A percentile compares a stretch with the other conserved stretches of the same genome.
These are phyloP conservation scores for Debaryomycetaceae sp. DNA, from an alignment of 1,139 yeast species.

Conservation along the genomic window DNA sequence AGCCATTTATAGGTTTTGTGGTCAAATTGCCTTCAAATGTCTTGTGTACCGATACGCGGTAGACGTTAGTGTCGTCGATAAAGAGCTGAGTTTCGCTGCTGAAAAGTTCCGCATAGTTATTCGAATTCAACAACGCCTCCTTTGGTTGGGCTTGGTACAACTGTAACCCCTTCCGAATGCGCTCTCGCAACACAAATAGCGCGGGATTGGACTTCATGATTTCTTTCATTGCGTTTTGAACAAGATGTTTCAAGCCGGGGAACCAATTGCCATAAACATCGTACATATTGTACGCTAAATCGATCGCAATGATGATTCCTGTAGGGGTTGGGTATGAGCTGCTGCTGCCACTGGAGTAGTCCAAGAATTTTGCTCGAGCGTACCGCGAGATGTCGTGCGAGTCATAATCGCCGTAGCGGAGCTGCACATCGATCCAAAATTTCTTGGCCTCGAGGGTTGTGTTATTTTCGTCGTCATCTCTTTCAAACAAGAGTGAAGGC, in stretches of 20 bases:
- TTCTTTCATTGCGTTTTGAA: conserved; percentile 88
- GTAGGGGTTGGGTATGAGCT: conserved; percentile 90
- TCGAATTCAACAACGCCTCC: conserved; percentile 82
- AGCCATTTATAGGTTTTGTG: conserved; percentile 90
- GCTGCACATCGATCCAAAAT: conserved; percentile 92
- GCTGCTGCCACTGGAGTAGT: conserved; percentile 80
- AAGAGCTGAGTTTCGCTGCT: conserved; percentile 75
- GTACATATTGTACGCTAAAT: conserved; percentile 90
- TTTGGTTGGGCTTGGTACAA: conserved; percentile 90
- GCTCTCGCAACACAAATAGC: conserved; percentile 77
- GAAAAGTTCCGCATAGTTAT: conserved; percentile 83
- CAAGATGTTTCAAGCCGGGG: conserved; percentile 81
- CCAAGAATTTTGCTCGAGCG: conserved; percentile 84
- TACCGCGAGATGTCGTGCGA: conserved; percentile 94
- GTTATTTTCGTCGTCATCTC: conserved; percentile 28
- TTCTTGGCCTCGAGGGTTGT: conserved; percentile 50
- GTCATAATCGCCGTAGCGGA: conserved; percentile 94
- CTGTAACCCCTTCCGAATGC: conserved; percentile 89
- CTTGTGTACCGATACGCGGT: conserved; percentile 85
- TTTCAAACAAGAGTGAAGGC: conserved; percentile 68
- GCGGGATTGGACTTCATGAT: conserved; percentile 96
- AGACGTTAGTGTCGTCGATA: conserved; percentile 88
- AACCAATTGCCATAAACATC: conserved; percentile 98
- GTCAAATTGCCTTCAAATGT: conserved; percentile 91
- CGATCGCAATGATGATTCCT: conserved; percentile 84